Conservation (phyloP, 2,329 filamentous ascomycete genomes). For the Ophiognomonia clavigignenti-juglandacearum region DNA sequence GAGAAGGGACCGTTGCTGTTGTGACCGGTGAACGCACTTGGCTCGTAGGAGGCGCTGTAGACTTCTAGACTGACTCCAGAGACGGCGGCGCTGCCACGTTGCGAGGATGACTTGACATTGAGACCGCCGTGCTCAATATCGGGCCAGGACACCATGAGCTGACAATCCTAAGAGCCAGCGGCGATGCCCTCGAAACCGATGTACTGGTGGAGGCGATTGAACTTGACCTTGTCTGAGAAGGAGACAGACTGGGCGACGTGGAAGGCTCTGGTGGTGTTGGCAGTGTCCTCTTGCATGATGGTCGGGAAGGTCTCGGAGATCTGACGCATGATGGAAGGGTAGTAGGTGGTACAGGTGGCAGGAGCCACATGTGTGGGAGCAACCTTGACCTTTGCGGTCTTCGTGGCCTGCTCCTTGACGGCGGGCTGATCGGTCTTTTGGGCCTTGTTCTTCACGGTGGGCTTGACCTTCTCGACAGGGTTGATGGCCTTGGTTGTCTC, state of each 20-base stretch:
- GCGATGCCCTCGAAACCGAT: conserved; percentile 11
- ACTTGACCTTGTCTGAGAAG: conserved; percentile 12
- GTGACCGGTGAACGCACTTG: background rate
- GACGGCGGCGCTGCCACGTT: background rate
- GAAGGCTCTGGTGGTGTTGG: conserved; percentile 6
- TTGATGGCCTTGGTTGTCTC: no score
- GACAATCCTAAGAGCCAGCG: conserved; percentile 14
- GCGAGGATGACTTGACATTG: conserved; percentile 2
- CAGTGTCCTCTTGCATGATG: conserved; percentile 11
- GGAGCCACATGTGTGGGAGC: conserved; percentile 11
- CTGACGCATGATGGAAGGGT: conserved; percentile 12
- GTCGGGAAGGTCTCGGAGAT: conserved; percentile 7
- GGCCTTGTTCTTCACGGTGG: background rate
- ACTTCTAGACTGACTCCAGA: conserved; percentile 14
- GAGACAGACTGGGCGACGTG: conserved; percentile 15
- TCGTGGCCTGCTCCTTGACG: background rate
- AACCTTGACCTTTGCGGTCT: background rate
- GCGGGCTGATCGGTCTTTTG: background rate
- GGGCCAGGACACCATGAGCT: conserved; percentile 17
- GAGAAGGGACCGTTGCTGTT: conserved; percentile 9
- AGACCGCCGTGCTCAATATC: conserved; percentile 1
- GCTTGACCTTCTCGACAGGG: no score
- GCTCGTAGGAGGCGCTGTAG: conserved; percentile 14
- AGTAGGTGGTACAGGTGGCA: conserved; percentile 13
- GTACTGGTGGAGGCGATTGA: conserved; percentile 14